These are phyloP conservation scores for Schizochytrium sp. DNA, from an alignment of 108 stramenopile genomes.

Conservation along the genomic window DNA sequence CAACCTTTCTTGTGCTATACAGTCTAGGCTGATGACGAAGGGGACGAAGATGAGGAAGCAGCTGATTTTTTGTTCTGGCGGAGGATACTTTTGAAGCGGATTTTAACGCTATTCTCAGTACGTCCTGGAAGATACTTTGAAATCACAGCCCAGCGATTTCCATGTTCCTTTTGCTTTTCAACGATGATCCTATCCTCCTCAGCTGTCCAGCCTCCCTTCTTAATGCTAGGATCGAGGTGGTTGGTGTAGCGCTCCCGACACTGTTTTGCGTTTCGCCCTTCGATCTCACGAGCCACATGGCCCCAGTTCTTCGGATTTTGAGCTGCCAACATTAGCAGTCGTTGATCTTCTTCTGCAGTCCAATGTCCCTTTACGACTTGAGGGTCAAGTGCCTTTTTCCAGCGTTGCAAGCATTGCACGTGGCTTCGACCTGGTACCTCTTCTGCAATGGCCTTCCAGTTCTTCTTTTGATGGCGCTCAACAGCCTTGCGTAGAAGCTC, in stretches of 20 bases:
- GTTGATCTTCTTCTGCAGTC: slow-evolving; percentile 64
- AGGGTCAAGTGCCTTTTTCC: slow-evolving; percentile 68
- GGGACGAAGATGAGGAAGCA: background rate
- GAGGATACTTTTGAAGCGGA: slow-evolving; percentile 71
- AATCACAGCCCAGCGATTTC: slow-evolving; percentile 83
- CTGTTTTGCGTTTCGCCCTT: slow-evolving; percentile 95
- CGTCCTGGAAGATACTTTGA: slow-evolving; percentile 80
- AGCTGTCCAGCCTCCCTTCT: slow-evolving; percentile 90
- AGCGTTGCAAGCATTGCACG: slow-evolving; percentile 71
- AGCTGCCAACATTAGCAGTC: background rate
- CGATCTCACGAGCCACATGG: slow-evolving; percentile 88
- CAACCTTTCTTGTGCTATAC: too few relatives aligned
- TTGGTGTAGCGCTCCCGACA: slow-evolving; percentile 99
- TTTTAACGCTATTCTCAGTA: slow-evolving; percentile 81
- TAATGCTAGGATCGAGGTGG: slow-evolving; percentile 94
- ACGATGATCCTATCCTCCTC: slow-evolving; percentile 88
- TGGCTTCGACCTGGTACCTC: slow-evolving; percentile 63
- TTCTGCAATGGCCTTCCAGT: slow-evolving; percentile 67
- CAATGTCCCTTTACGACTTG: slow-evolving; percentile 67
- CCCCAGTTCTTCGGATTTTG: slow-evolving; percentile 84
- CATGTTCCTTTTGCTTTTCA: slow-evolving; percentile 81
- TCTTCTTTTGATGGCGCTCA: background rate
- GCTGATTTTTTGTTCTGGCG: background rate
- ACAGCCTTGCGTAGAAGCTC: slow-evolving; percentile 38
- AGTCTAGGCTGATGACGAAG: background rate